Evolutionary conservation across 345 rosid genomes (phyloP), one percentile per base, ranked within the genome.

Genomic region (Microthlaspi erraticum): DNA sequence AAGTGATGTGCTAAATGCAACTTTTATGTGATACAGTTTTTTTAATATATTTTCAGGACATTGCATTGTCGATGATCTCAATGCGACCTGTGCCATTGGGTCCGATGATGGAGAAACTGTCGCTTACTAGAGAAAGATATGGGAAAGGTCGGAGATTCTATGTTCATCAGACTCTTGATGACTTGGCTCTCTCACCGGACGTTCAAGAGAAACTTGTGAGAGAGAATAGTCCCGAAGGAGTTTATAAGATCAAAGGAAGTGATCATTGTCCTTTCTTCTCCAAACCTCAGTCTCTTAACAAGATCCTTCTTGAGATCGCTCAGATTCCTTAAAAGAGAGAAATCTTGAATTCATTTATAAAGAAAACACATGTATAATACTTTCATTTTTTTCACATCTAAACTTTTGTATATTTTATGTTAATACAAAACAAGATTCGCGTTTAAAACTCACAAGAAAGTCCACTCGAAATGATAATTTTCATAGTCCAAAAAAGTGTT

Each of bases 231-330:
- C 90, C 96, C 0, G 96, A 87, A 78, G 88, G 91, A 55, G 89
- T 93, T 18, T 93, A 67, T 85, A 93, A 91, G 87, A 93, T 93
- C 64, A 93, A 87, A 80, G 97, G 92, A 71, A 88, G 96, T 70
- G 97, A 93, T 32, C 98, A 93, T 77, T 88, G 92, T 63, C 97
- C 98, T 3, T 93, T 91, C 87, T 86, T 93, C 82, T 90, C 96
- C 8, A 93, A 93, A 78, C 97, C 96, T 17, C 94, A 84, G 76
- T 87, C 97, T 0, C 84, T 93, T 46, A 92, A 93, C 79, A 93
- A 91, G 79, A 86, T 87, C 23, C 68, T 91, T 72, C 61, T 86
- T 54, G 97, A 93, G 71, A 91, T 93, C 14, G 85, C 85, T 38
- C 94, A 86, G 57, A 86, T 91, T 76, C 86, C 88, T 26, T 91